These are phyloP conservation scores for Zanthoxylum bungeanum DNA, from an alignment of 345 rosid species.

Conservation along the genomic window DNA sequence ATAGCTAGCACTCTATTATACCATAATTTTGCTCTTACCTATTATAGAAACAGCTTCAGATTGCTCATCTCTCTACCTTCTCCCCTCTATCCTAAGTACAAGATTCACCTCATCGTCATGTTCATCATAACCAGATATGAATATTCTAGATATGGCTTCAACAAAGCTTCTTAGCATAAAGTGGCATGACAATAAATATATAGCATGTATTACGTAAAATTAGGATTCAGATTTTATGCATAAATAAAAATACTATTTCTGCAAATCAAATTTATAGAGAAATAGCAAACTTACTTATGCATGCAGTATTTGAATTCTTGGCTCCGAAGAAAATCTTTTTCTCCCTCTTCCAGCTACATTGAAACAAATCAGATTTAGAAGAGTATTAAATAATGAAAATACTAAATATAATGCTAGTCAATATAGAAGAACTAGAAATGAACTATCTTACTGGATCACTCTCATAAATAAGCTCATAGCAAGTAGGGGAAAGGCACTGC, in stretches of 20 bases:
- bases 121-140: not conserved
- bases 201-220: not conserved
- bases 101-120: not conserved
- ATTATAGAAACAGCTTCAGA: not conserved
- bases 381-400: not conserved
- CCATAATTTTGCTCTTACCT: not conserved
- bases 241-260: not conserved
- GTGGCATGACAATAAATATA: not conserved
- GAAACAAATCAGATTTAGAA: not conserved
- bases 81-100: not conserved
- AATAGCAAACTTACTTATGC: slow-evolving; percentile 59
- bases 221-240: not conserved
- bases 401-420: not conserved
- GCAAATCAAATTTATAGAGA: not conserved
- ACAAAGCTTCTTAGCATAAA: not conserved
- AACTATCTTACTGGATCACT: slow-evolving; percentile 64
- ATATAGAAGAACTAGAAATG: not conserved
- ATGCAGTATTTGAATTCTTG: slow-evolving; percentile 83
- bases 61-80: not conserved
- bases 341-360: slow-evolving; percentile 82
- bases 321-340: slow-evolving; percentile 63
- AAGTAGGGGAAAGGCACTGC: slow-evolving; percentile 68
- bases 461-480: slow-evolving; percentile 70
- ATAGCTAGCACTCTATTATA: not conserved
- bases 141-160: not conserved